Conservation (phyloP, 73 alveolate genomes). For the Paramecium caudatum region DNA sequence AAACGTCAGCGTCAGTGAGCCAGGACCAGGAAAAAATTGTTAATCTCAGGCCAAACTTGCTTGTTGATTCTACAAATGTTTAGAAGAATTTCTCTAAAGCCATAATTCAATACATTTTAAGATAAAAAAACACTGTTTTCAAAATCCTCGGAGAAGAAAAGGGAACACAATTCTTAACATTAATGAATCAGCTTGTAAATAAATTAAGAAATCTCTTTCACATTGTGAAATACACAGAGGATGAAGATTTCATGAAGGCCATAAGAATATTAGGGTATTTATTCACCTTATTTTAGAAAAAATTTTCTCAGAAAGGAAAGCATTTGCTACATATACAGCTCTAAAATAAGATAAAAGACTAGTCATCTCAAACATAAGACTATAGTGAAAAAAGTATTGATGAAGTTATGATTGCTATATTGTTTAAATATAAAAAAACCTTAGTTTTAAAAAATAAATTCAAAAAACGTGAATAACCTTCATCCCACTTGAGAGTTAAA, state of each 20-base stretch:
- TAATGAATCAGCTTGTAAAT: constrained; percentile 12
- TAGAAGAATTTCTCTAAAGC: constrained; percentile 63
- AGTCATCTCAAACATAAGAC: constrained; percentile 38
- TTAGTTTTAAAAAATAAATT: too few relatives aligned
- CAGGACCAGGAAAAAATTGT: too few relatives aligned
- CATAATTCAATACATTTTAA: not conserved
- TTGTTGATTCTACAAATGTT: constrained; percentile 42
- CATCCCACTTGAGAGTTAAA: too few relatives aligned
- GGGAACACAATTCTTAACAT: not conserved
- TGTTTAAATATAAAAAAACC: too few relatives aligned
- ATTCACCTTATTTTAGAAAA: not conserved
- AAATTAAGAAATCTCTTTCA: constrained; percentile 43
- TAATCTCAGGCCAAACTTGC: constrained; percentile 8
- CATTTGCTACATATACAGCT: constrained; percentile 29
- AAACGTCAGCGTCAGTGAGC: too few relatives aligned
- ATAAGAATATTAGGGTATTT: constrained; percentile 54
- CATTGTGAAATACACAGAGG: constrained; percentile 17
- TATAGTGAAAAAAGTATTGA: constrained; percentile 47
- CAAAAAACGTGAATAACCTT: too few relatives aligned
- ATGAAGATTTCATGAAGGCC: constrained; percentile 41
- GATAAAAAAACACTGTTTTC: not conserved
- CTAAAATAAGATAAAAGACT: constrained; percentile 57
- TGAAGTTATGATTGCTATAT: too few relatives aligned
- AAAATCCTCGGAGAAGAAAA: constrained; percentile 56
- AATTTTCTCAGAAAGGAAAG: constrained; percentile 47